A percentile compares a stretch with the other conserved stretches of the same genome.
phyloP scores from a whole-genome alignment of 352 stramenopile genomes.

The Phytophthora vignae region DNA sequence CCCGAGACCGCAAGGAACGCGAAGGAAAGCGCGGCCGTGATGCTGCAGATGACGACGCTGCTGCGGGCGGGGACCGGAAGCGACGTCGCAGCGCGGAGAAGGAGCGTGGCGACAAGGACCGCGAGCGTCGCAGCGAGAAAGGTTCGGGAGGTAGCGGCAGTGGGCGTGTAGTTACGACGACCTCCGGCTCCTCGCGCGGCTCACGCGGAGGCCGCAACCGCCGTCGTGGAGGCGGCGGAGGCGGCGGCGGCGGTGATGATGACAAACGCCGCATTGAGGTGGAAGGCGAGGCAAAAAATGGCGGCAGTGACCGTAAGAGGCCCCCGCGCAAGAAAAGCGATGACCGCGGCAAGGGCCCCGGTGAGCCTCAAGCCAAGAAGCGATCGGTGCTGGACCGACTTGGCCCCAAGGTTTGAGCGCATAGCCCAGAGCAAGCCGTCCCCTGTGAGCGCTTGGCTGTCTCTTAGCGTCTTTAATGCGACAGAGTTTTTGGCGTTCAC shows the following conservation, averaged over 20 bases:
- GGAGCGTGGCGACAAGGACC: slow-evolving; percentile 6
- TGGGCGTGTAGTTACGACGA: slow-evolving; percentile 61
- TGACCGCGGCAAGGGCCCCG: slow-evolving; percentile 55
- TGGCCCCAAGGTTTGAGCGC: slow-evolving; percentile 64
- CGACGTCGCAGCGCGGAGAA: slow-evolving; percentile 39
- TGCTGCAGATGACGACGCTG: slow-evolving; percentile 34
- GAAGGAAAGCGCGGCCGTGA: slow-evolving; percentile 49
- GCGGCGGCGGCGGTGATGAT: slow-evolving; percentile 32
- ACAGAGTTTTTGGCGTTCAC: background rate
- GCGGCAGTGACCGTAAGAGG: slow-evolving; percentile 43
- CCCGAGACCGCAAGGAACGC: slow-evolving; percentile 47
- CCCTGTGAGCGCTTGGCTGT: background rate
- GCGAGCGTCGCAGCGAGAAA: slow-evolving; percentile 28
- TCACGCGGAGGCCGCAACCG: slow-evolving; percentile 40
- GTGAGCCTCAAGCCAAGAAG: slow-evolving; percentile 79
- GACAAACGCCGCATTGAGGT: slow-evolving; percentile 70
- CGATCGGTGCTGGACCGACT: slow-evolving; percentile 84
- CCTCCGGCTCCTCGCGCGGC: slow-evolving; percentile 41
- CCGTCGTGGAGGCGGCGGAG: slow-evolving; percentile 42
- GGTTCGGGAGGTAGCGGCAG: slow-evolving; percentile 22
- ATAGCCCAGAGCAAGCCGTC: background rate
- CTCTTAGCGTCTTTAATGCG: background rate
- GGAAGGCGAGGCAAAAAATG: slow-evolving; percentile 41
- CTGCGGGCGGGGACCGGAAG: slow-evolving; percentile 35
- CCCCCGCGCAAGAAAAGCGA: slow-evolving; percentile 53